Conservation (phyloP, 352 stramenopile genomes). For the Globisporangium spiculum region DNA sequence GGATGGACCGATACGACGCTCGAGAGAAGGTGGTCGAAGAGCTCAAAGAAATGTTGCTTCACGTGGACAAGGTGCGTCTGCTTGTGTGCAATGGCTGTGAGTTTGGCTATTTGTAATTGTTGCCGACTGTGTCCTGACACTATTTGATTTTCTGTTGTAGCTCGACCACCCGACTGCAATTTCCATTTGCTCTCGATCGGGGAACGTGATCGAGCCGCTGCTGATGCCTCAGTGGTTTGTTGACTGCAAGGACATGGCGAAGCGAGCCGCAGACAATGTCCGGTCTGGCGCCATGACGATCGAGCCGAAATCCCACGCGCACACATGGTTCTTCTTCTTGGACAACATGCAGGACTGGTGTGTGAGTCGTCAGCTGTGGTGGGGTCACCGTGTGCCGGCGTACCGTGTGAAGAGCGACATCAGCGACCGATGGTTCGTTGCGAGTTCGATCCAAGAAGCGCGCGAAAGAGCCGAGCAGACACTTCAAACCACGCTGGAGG, state of each 20-base stretch:
- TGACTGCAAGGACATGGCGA: conserved; percentile 92
- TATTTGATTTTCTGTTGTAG: conserved; percentile 18
- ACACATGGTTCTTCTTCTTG: conserved; percentile 98
- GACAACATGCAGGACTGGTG: conserved; percentile 99
- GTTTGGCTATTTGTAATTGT: neutral
- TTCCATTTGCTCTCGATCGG: conserved; percentile 96
- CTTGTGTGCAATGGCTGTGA: conserved; percentile 29
- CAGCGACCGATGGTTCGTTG: conserved; percentile 94
- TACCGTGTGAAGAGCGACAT: conserved; percentile 81
- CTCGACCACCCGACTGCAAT: conserved; percentile 82
- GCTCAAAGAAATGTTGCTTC: conserved; percentile 84
- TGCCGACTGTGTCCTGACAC: neutral
- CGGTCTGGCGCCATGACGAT: conserved; percentile 94
- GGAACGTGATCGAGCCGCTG: conserved; percentile 98
- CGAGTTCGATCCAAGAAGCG: conserved; percentile 89
- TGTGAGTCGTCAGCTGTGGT: conserved; percentile 99
- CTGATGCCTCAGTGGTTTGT: conserved; percentile 99
- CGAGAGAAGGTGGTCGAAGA: conserved; percentile 89
- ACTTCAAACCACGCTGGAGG: conserved; percentile 63
- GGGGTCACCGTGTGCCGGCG: conserved; percentile 99
- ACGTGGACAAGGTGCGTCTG: conserved; percentile 91
- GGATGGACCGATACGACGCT: conserved; percentile 95
- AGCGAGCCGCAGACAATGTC: conserved; percentile 92
- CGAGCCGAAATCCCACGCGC: conserved; percentile 89
- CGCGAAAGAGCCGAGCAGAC: conserved; percentile 81